phyloP scores from a whole-genome alignment of 768 basidiomycete species.

The Auriscalpium orientale region DNA sequence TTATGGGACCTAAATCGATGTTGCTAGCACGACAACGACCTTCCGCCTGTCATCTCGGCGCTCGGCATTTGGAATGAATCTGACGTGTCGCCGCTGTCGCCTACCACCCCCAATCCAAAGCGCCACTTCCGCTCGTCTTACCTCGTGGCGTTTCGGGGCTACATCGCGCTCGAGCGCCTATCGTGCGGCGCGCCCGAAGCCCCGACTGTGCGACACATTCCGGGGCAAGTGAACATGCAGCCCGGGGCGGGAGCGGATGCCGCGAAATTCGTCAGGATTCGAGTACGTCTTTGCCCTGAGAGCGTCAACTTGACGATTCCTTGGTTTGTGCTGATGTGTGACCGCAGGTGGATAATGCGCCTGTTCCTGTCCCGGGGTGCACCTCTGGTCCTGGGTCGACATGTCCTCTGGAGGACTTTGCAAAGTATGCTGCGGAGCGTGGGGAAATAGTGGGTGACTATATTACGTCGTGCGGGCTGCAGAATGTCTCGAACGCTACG shows the following conservation, averaged over 20 bases:
- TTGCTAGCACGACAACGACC: constrained; percentile 36
- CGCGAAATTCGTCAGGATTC: constrained; percentile 28
- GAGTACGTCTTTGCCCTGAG: constrained; percentile 18
- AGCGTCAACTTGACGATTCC: background rate
- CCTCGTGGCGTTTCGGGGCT: constrained; percentile 34
- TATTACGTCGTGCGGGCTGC: constrained; percentile 29
- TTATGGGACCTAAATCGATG: background rate
- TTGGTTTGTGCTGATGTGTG: too few species aligned
- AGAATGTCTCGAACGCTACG: constrained; percentile 16
- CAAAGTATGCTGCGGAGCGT: constrained; percentile 22
- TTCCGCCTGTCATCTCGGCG: constrained; percentile 34
- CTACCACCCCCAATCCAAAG: constrained; percentile 20
- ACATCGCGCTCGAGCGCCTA: constrained; percentile 35
- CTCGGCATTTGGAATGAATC: constrained; percentile 39
- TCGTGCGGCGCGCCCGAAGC: constrained; percentile 23
- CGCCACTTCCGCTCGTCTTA: constrained; percentile 33
- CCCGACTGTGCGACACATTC: constrained; percentile 11
- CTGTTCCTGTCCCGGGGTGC: constrained; percentile 34
- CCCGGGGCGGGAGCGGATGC: constrained; percentile 9
- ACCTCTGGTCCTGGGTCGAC: constrained; percentile 31
- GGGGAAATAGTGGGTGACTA: constrained; percentile 29
- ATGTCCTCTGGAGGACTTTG: constrained; percentile 31
- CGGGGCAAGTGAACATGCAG: constrained; percentile 5
- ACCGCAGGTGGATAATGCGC: constrained; percentile 31
- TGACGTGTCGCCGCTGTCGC: constrained; percentile 31